Base-by-base conservation (phyloP, 2,329 filamentous ascomycete genomes). In the Calonectria multiphialidica region DNA sequence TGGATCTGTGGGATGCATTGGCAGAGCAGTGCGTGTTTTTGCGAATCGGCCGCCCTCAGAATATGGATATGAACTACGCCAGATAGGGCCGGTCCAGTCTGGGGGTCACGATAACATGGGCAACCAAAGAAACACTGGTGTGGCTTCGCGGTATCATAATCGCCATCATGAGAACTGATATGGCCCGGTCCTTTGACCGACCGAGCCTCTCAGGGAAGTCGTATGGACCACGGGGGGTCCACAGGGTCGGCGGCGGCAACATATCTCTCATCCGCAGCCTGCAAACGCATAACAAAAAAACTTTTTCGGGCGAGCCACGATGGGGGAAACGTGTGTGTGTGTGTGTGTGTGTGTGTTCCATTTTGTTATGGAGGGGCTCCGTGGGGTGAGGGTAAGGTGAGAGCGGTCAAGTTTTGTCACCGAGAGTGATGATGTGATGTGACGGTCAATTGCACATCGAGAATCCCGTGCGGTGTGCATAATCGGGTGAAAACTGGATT, bases 331-430 rank as follows among this genome's bases (percentile, higher is more conserved):
- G 21, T n/a, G n/a, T n/a, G n/a, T n/a, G n/a, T n/a, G n/a, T n/a
- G n/a, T n/a, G n/a, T n/a, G n/a, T n/a, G n/a, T n/a, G n/a, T n/a
- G n/a, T n/a, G n/a, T 18, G 44, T 21, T 30, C 8, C 49, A 59
- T 50, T 40, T 50, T 40, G 3, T 49, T 49, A 37, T 37, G 42
- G 53, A 42, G 66, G 37, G 49, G 42, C 44, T 65, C 50, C 61
- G 68, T 66, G 67, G 68, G 68, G 61, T 68, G 66, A 62, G 25
- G n/a, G 57, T 23, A 23, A 44, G 25, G 37, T 45, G 28, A 37
- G 28, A 37, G 18, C 9, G 37, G 35, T 33, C 57, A 15, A 44
- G 37, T 40, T 25, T 57, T 37, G 21, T 15, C 13, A 53, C 23
- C 6, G 16, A 18, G 15, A 25, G 21, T 12, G 23, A 23, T 3